Evolutionary conservation across 208 protist genomes (phyloP).

Genomic region (Naegleria gruberi): DNA sequence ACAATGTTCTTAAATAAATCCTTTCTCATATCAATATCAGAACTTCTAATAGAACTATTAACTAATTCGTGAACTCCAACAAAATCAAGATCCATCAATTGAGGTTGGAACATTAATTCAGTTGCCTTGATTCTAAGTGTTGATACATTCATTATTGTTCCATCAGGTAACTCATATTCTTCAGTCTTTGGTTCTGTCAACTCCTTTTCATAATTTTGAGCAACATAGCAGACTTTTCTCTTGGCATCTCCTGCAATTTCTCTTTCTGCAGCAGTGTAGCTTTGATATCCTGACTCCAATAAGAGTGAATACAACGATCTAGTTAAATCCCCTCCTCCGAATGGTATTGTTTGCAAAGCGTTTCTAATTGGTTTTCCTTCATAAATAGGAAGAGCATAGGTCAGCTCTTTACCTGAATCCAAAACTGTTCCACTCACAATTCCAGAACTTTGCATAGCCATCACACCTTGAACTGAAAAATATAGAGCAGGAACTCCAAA

Average conservation of each 20-base stretch:
- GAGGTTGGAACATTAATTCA: constrained; percentile 31
- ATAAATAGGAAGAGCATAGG: not conserved
- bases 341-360: constrained; percentile 32
- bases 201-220: too few relatives aligned
- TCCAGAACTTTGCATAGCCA: constrained; percentile 76
- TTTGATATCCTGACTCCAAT: too few relatives aligned
- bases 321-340: constrained; percentile 58
- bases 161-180: constrained; percentile 32
- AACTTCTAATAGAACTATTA: constrained; percentile 69
- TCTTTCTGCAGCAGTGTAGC: too few relatives aligned
- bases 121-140: constrained; percentile 19
- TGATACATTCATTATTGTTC: constrained; percentile 20
- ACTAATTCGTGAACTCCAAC: not conserved
- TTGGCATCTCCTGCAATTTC: too few relatives aligned
- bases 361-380: constrained; percentile 75
- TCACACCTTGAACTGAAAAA: constrained; percentile 87
- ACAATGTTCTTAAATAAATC: constrained; percentile 91
- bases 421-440: constrained; percentile 28
- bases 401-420: not conserved
- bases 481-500: constrained; percentile 79
- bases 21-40: constrained; percentile 82
- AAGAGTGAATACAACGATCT: constrained; percentile 22
- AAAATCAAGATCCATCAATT: constrained; percentile 2
- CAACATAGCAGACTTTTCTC: too few relatives aligned
- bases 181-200: too few relatives aligned